phyloP scores from a whole-genome alignment of 352 stramenopile species.

The Hyphochytrium catenoides region DNA sequence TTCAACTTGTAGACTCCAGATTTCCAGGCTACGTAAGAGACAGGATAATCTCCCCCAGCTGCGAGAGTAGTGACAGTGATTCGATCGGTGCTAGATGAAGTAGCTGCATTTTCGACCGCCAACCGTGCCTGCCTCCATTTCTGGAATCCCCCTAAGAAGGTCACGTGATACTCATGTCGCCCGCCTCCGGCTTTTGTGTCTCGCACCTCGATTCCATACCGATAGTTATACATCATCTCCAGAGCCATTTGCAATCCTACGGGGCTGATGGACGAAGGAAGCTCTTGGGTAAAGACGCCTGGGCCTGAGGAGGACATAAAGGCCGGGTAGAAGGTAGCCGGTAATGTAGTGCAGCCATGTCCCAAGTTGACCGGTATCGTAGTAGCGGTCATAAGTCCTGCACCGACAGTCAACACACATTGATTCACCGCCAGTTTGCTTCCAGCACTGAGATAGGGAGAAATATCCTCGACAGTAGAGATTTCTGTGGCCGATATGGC shows the following conservation, averaged over 20 bases:
- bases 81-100: constrained; percentile 13
- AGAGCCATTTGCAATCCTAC: constrained; percentile 29
- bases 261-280: constrained; percentile 26
- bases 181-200: constrained; percentile 14
- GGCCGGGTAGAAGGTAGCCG: constrained; percentile 13
- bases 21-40: constrained; percentile 69
- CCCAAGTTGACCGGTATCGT: constrained; percentile 22
- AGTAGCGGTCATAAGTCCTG: constrained; percentile 14
- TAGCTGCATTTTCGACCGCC: constrained; percentile 33
- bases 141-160: constrained; percentile 67
- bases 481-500: constrained; percentile 20
- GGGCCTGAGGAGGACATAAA: constrained; percentile 8
- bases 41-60: constrained; percentile 53
- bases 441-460: constrained; percentile 20
- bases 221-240: constrained; percentile 28
- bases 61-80: constrained; percentile 24
- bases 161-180: constrained; percentile 62
- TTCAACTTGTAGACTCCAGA: constrained; percentile 62
- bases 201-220: constrained; percentile 14
- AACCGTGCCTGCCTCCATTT: constrained; percentile 34
- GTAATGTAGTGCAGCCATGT: constrained; percentile 29
- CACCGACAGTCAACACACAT: constrained; percentile 43
- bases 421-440: constrained; percentile 36
- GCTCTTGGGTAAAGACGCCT: constrained; percentile 23
- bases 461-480: constrained; percentile 27